Evolutionary conservation across 495 filamentous ascomycete species (phyloP), one percentile per base, ranked within the genome.

Genomic region (Clohesyomyces aquaticus): DNA sequence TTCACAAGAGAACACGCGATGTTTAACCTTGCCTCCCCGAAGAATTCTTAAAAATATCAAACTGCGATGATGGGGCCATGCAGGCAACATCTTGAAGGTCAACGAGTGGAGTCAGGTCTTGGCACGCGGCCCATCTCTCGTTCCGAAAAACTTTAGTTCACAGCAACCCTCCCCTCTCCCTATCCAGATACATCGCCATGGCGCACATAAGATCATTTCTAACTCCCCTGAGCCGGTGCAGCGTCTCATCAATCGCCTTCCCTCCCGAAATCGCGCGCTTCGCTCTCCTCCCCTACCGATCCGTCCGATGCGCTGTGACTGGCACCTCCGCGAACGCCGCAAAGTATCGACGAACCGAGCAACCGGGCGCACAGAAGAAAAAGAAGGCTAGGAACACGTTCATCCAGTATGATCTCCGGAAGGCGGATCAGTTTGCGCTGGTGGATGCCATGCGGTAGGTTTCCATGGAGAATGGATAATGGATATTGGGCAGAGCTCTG

Each of bases 381-480:
- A 88, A 85, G 76, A 91, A 89, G 75, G 76, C 78, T 56, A 81
- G 81, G 55, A 82, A 75, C 62, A 83, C 80, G 62, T 96, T 83
- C 73, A 80, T 73, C 23, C 79, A 87, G 56, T 80, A 81, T 69
- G 79, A 87, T 74, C 32, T 91, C 69, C 78, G 81, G 71, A 67
- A 82, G 65, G 77, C 85, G 66, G 78, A 90, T 35, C 85, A 90
- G 65, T 94, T 85, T 72, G 81, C 90, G 4, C 82, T 98, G 11
- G 89, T 89, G 67, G 94, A 98, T 79, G 94, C 94, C 6, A 95
- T 98, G 87, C 84, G 93, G 90, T 93, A 83, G 48, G 83, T 67
- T n/a, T n/a, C n/a, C n/a, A n/a, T n/a, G n/a, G n/a, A 55, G 12
- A 10, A 51, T 4, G 25, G 2, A 18, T 11, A 27, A n/a, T 10